Conservation (phyloP, 176 grass and related monocot genomes). For the Areca catechu region DNA sequence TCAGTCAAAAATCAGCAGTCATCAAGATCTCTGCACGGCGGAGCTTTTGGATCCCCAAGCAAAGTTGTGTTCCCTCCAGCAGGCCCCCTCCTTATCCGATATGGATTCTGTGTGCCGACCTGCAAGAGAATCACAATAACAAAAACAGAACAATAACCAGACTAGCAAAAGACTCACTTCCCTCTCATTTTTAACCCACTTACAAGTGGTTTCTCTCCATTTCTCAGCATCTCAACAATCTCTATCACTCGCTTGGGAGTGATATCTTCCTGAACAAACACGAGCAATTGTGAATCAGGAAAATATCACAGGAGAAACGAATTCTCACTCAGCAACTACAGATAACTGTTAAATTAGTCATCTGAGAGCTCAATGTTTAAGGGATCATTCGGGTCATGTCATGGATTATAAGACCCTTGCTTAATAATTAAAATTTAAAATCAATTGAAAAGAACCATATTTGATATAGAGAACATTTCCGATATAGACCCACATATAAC, state of each 20-base stretch:
- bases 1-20: constrained; percentile 56
- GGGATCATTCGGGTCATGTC: too few species aligned
- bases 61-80: constrained; percentile 74
- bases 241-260: constrained; percentile 78
- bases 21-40: constrained; percentile 85
- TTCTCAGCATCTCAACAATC: constrained; percentile 90
- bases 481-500: too few species aligned
- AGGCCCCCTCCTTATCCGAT: constrained; percentile 64
- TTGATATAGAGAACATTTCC: too few species aligned
- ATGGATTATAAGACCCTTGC: too few species aligned
- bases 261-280: constrained; percentile 59
- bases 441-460: too few species aligned
- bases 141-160: neutral
- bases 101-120: constrained; percentile 75
- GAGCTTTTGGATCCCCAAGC: constrained; percentile 56
- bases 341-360: too few species aligned
- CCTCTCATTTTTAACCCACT: constrained; percentile 14
- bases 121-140: constrained; percentile 12
- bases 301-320: too few species aligned
- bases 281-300: too few species aligned
- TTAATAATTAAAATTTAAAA: too few species aligned
- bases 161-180: neutral
- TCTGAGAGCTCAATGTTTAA: too few species aligned
- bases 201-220: constrained; percentile 75
- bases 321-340: too few species aligned